Base-by-base conservation (phyloP, 2,329 filamentous ascomycete species). In the Clarireedia hainanense region DNA sequence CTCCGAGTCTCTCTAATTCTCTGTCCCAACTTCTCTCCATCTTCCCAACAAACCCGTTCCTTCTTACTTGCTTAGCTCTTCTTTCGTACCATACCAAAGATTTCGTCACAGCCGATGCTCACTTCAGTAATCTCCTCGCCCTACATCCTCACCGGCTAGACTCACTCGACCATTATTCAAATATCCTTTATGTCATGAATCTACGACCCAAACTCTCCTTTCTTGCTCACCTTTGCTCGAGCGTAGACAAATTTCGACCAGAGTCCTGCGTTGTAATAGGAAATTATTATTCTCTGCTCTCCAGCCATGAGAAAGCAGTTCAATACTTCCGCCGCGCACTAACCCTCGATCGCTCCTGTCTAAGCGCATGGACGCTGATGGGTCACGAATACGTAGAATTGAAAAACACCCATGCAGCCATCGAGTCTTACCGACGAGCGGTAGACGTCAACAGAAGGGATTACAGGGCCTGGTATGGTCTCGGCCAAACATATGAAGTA, bases 351-450 rank as follows among this genome's bases (percentile, higher is more conserved):
- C 85, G 92, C 9, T 86, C 85, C 26, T 99, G 94, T 69, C 79
- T 96, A 15, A 95, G 91, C 0, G 94, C 94, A 1, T 99, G 94
- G 94, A 99, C 94, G 0, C 77, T 99, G 1, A 97, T 99, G 92
- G 94, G 94, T 1, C 94, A 99, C 71, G 94, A 99, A 70, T 99
- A 96, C 65, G 91, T 97, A 53, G 94, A 99, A 71, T 84, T 99
- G 72, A 99, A 97, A 68, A 99, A 99, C 69, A 97, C 92, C 0
- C 94, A 99, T 66, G 92, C 94, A 0, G 94, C 94, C 7, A 97
- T 99, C 59, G 94, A 99, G 70, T 95, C 90, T 1, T 99, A 99
- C 68, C 84, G 94, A 1, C 86, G 94, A 43, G 94, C 94, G 1
- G 92, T 99, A 1, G 94, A 99, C 66, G 89, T 94, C 63, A 97